Base-by-base conservation (phyloP, 805 yeast genomes). In the Candida loeiensis region DNA sequence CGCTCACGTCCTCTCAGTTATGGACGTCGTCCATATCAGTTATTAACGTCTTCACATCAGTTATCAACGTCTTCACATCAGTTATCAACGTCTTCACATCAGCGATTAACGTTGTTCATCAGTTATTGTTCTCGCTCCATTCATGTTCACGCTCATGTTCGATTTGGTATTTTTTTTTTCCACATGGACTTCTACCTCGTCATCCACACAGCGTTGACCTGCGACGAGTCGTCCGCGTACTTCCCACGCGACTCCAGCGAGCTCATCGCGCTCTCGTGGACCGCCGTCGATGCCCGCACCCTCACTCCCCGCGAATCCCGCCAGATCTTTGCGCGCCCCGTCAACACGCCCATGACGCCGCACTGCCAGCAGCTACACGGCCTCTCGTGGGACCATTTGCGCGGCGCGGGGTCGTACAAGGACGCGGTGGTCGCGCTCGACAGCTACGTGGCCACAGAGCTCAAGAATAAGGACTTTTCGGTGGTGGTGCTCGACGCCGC, bases 191-290 rank as follows among this genome's bases (percentile, higher is more conserved):
- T 72, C 37, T 82, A 76, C 55, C 77, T 83, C 49, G 79, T 79
- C 40, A 62, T 81, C 34, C 79, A 80, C 45, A 63, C 81, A 28
- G 73, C 79, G 39, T 76, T 85, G 27, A 82, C 89, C 15, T 76
- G 82, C 47, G 88, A 81, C 53, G 87, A 82, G 39, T 72, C 75
- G 26, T 73, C 77, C 22, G 70, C 70, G 21, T 73, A 75, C 49
- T 74, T 77, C 36, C 64, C 80, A 22, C 79, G 77, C 51, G 95
- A 85, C 58, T 72, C 85, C 22, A 71, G 82, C 4, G 89, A 82
- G 56, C 67, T 81, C 41, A 72, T 79, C 25, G 85, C 80, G 54
- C 58, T 87, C 12, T 77, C 85, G 3, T 87, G 91, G 85, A 61
- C 73, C 20, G 51, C 80, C 3, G 61, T 85, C 13, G 80, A 82